A percentile compares a stretch with the other conserved stretches of the same genome.
Evolutionary conservation across 257 asterid genomes (phyloP).

Genomic region (Agastache rugosa): DNA sequence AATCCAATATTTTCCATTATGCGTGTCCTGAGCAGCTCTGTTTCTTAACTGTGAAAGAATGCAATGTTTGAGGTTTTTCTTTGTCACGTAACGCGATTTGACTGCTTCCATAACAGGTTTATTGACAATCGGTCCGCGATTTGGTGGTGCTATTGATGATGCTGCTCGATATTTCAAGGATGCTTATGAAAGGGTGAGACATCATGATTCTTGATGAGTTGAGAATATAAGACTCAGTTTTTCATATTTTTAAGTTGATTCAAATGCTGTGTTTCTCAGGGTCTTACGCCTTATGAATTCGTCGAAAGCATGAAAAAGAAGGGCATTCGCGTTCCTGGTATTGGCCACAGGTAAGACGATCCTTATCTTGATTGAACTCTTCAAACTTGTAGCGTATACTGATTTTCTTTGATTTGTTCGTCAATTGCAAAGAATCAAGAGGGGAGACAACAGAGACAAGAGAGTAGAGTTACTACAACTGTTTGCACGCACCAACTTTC

Average conservation of each 20-base stretch:
- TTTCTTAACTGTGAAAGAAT: neutral
- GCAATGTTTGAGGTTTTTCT: neutral
- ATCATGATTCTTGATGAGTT: slow-evolving; percentile 25
- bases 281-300: slow-evolving; percentile 88
- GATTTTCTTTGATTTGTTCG: slow-evolving; percentile 14
- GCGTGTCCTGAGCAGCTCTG: neutral
- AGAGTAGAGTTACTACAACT: slow-evolving; percentile 85
- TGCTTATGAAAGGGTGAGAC: slow-evolving; percentile 86
- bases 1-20: neutral
- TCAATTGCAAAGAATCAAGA: slow-evolving; percentile 70
- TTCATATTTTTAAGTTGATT: slow-evolving; percentile 16
- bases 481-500: slow-evolving; percentile 81
- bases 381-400: neutral
- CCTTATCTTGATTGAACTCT: neutral
- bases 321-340: slow-evolving; percentile 99
- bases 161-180: slow-evolving; percentile 99
- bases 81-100: slow-evolving; percentile 65
- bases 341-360: slow-evolving; percentile 82
- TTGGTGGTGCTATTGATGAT: slow-evolving; percentile 99
- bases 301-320: slow-evolving; percentile 99
- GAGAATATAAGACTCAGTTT: neutral
- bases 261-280: slow-evolving; percentile 44
- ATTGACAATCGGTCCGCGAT: slow-evolving; percentile 97
- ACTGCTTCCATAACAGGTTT: slow-evolving; percentile 93
- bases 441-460: slow-evolving; percentile 97